These are phyloP conservation scores for Gentiana macrophylla DNA, from an alignment of 257 asterid genomes.

Conservation along the genomic window DNA sequence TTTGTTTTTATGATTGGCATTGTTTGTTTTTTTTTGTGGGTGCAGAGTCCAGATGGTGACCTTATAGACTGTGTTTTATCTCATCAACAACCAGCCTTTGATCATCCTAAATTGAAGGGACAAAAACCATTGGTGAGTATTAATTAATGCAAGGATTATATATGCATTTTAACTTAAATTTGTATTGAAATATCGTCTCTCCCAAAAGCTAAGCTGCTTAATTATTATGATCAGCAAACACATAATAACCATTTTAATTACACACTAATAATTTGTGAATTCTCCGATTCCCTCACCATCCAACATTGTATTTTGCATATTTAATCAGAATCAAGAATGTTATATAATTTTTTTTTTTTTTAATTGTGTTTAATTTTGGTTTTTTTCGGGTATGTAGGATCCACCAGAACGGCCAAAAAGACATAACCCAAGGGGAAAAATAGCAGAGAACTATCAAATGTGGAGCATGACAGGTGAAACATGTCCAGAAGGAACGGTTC, in stretches of 20 bases:
- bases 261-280: no score
- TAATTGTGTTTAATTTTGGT: not conserved
- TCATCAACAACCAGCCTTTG: slow-evolving; percentile 85
- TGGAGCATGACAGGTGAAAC: slow-evolving; percentile 68
- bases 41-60: slow-evolving; percentile 95
- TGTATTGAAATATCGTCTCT: no score
- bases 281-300: no score
- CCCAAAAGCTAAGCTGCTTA: no score
- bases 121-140: slow-evolving; percentile 60
- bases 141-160: no score
- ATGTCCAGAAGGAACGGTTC: slow-evolving; percentile 76
- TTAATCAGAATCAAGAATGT: no score
- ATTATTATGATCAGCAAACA: no score
- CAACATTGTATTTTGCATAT: no score
- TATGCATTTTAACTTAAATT: no score
- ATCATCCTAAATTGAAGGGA: slow-evolving; percentile 74
- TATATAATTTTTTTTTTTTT: not conserved
- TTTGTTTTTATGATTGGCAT: not conserved
- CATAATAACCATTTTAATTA: no score
- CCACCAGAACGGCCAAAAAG: slow-evolving; percentile 79
- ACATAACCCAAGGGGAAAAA: slow-evolving; percentile 20
- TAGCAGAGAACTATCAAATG: slow-evolving; percentile 48
- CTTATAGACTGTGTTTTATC: slow-evolving; percentile 68
- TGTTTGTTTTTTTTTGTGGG: slow-evolving; percentile 1
- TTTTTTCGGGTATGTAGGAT: slow-evolving; percentile 32